These are phyloP conservation scores for Lepidium aucheri DNA, from an alignment of 345 rosid species.

Conservation along the genomic window DNA sequence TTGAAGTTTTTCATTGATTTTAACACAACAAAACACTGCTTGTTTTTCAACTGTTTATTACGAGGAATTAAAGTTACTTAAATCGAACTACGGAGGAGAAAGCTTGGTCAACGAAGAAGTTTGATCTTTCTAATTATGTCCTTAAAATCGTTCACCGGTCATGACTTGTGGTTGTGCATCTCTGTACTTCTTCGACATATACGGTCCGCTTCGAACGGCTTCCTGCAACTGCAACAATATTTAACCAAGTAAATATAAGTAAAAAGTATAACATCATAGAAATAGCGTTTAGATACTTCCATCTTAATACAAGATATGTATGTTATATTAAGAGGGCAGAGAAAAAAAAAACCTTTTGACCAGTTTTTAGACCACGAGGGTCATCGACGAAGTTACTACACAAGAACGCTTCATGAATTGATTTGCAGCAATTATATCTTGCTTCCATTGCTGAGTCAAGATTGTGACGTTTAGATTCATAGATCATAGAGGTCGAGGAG, in stretches of 20 bases:
- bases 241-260: not conserved
- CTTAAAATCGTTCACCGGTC: slow-evolving; percentile 73
- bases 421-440: slow-evolving; percentile 69
- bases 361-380: slow-evolving; percentile 44
- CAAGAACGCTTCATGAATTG: slow-evolving; percentile 52
- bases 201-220: slow-evolving; percentile 79
- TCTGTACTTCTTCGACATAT: slow-evolving; percentile 36
- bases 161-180: slow-evolving; percentile 63
- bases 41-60: not conserved
- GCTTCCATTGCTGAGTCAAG: slow-evolving; percentile 67
- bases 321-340: not conserved
- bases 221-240: slow-evolving; percentile 58
- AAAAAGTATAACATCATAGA: not conserved
- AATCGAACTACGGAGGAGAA: not conserved
- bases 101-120: not conserved
- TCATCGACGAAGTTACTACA: slow-evolving; percentile 47
- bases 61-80: not conserved
- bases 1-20: not conserved
- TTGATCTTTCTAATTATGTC: not conserved
- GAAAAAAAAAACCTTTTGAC: slow-evolving; percentile 43
- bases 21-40: not conserved
- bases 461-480: not conserved
- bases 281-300: not conserved
- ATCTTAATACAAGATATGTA: not conserved
- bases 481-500: not conserved